phyloP scores from a whole-genome alignment of 345 rosid species.

The Linum trigynum region DNA sequence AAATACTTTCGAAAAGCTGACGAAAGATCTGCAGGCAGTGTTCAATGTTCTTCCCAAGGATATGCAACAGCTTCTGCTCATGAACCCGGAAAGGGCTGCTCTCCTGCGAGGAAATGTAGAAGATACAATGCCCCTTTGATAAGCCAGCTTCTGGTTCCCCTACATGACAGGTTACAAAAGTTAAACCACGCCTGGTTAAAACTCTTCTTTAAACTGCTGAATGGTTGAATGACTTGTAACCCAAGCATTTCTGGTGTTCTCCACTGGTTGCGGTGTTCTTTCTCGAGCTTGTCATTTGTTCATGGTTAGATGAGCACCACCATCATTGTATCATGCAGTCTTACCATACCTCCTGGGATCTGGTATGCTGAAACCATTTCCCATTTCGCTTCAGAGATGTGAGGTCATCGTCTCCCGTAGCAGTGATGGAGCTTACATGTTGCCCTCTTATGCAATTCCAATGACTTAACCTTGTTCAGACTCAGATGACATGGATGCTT shows the following conservation, averaged over 20 bases:
- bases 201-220: slow-evolving; percentile 15
- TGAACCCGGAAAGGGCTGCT: slow-evolving; percentile 74
- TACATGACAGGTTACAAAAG: slow-evolving; percentile 8
- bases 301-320: not conserved
- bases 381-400: not conserved
- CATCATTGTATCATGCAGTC: not conserved
- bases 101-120: slow-evolving; percentile 44
- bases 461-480: not conserved
- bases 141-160: slow-evolving; percentile 19
- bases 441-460: not conserved
- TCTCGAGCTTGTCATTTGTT: not conserved
- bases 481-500: not conserved
- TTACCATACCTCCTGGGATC: not conserved
- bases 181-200: slow-evolving; percentile 10
- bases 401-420: not conserved
- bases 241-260: not conserved
- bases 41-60: slow-evolving; percentile 69
- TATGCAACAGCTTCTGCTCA: slow-evolving; percentile 77
- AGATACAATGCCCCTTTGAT: slow-evolving; percentile 19
- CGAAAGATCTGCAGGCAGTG: slow-evolving; percentile 63
- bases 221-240: slow-evolving; percentile 10
- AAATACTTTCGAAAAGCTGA: slow-evolving; percentile 52
- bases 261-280: slow-evolving; percentile 11
- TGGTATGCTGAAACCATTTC: not conserved
- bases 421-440: not conserved